Base-by-base conservation (phyloP, 345 rosid genomes). In the Eucalyptus victrix region DNA sequence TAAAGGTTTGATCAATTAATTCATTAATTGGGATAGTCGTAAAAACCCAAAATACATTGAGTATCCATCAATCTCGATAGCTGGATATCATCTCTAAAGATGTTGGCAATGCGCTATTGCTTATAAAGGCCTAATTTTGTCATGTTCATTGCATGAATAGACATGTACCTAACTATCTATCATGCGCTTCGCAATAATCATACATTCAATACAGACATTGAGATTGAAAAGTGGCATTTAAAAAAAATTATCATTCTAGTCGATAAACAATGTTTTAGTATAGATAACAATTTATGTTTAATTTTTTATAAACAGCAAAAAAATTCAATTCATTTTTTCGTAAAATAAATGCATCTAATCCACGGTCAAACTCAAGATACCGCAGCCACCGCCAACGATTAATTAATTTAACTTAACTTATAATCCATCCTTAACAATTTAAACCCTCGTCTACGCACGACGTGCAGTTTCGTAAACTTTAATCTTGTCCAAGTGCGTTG, bases 31-130 rank as follows among this genome's bases (percentile, higher is more conserved):
- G 5, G 37, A n/a, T 3, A 0, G 8, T 60, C 4, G 0, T 65
- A 8, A 2, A 5, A 67, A 32, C 12, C 23, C 40, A 32, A 67
- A 67, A n/a, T 13, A 8, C 16, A 17, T 67, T 0, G 23, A 5
- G 32, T 28, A 13, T 3, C 34, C 0, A 0, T 28, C 17, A 60
- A 26, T 60, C 3, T 60, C 0, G 1, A 12, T 0, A 0, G 8
- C 0, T 1, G 0, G 2, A 6, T 28, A 65, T 65, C 40, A 6
- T 15, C 7, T 14, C 21, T 7, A n/a, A 34, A 65, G 19, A 65
- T 7, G 37, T 65, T 65, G 4, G 4, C 0, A 2, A n/a, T 65
- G 19, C 3, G 10, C 5, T n/a, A 17, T 18, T 69, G 2, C 7
- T 69, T 9, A 32, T 4, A 5, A 32, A 69, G 6, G 13, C 5